Percentiles rank a stretch among this genome's conserved stretches.
phyloP scores from a whole-genome alignment of 164 flowering plant species.

The Vitis cinerea region DNA sequence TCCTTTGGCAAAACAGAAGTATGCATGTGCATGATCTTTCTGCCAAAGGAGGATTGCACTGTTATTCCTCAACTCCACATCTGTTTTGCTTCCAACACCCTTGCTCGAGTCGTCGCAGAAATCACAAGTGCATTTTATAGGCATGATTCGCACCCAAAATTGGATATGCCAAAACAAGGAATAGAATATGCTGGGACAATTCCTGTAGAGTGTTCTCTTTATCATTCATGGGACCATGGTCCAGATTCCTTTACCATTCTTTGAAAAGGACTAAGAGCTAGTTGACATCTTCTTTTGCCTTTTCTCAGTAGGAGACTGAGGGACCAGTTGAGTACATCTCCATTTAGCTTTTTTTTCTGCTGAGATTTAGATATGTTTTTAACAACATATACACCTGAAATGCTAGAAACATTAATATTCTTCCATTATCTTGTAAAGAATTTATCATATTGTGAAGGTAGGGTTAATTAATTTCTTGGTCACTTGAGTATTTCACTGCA shows the following conservation, averaged over 20 bases:
- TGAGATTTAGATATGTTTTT: too few species aligned
- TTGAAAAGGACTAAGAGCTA: not conserved
- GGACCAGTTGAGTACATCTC: too few species aligned
- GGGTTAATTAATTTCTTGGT: too few species aligned
- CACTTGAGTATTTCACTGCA: too few species aligned
- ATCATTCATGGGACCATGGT: not conserved
- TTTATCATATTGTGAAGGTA: too few species aligned
- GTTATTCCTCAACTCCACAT: conserved; percentile 34
- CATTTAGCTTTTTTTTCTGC: too few species aligned
- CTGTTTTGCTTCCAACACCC: not conserved
- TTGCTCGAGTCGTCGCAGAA: not conserved
- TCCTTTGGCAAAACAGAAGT: conserved; percentile 30
- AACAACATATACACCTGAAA: too few species aligned
- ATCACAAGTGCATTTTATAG: not conserved
- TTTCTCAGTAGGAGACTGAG: not conserved
- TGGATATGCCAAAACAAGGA: conserved; percentile 22
- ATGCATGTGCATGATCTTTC: conserved; percentile 18
- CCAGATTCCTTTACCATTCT: conserved; percentile 4
- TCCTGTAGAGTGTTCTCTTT: conserved; percentile 2
- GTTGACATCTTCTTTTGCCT: conserved; percentile 3
- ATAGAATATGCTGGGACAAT: conserved; percentile 19
- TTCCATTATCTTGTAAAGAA: too few species aligned
- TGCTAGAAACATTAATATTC: too few species aligned
- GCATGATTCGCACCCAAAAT: conserved; percentile 12
- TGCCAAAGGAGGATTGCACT: conserved; percentile 56